Evolutionary conservation across 306 rosid genomes (phyloP), one percentile per base, ranked within the genome.

Genomic region (Trifolium fragiferum): DNA sequence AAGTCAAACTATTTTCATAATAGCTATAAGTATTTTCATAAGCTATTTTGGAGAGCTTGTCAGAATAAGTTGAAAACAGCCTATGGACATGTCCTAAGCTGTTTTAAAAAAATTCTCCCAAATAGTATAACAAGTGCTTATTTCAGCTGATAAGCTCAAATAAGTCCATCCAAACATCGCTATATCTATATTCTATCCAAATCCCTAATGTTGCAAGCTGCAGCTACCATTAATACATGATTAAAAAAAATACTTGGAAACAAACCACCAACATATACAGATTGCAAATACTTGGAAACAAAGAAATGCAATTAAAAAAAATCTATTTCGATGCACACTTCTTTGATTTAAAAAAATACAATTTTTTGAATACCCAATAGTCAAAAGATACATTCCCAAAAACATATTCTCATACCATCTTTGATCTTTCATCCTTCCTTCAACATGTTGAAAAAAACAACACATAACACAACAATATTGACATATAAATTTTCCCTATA

Each of bases 121-220:
- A 18, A 53, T 4, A 20, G 27, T 53, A 5, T 19, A 0, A 53
- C 13, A 53, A 8, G 7, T 53, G 12, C 7, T 53, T 53, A 19
- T 7, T 19, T 50, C 10, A 0, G 21, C 5, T 0, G 21, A 16
- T 8, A 50, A 50, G 10, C 9, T 50, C 51, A 46, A 46, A 46
- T 46, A 14, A 46, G 7, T 46, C 10, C 9, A 50, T 49, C 4
- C 21, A 50, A 50, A 50, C 55, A 50, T 7, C 10, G 8, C 1
- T 50, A 16, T 16, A 50, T 50, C 32, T 20, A 19, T 43, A 44
- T 21, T 16, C 27, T 2, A n/a, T 64, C 51, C 38, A 67, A 19
- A 73, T 38, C 13, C 77, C 59, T 65, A 60, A 50, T 32, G 27
- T 70, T 76, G 40, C 33, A 30, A 30, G 6, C 40, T 37, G 37